A percentile compares a stretch with the other conserved stretches of the same genome.
Evolutionary conservation across 2,329 filamentous ascomycete genomes (phyloP).

Genomic region (Onygenales sp.): DNA sequence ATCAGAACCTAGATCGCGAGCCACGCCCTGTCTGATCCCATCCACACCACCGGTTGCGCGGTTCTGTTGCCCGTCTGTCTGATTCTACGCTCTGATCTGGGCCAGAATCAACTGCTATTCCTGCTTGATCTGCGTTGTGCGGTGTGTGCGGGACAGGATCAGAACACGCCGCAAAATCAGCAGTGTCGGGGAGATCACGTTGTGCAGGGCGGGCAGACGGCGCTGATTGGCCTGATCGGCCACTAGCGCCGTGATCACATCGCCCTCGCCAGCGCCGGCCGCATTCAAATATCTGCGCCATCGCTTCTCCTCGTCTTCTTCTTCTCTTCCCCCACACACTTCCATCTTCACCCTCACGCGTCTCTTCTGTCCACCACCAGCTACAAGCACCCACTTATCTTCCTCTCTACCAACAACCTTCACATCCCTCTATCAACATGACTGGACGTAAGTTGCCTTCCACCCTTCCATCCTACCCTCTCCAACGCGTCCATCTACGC

Average conservation of each 20-base stretch:
- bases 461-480: constrained; percentile 1
- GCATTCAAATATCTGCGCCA: constrained; percentile 33
- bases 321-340: constrained; percentile 14
- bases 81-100: not conserved
- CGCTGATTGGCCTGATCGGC: constrained; percentile 6
- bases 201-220: not conserved
- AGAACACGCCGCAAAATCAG: constrained; percentile 7
- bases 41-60: constrained; percentile 11
- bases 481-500: not conserved
- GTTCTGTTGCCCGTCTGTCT: not conserved
- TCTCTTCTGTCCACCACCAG: not conserved
- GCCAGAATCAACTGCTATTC: not conserved
- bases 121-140: not conserved
- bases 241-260: constrained; percentile 29
- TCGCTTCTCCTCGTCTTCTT: constrained; percentile 18
- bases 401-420: constrained; percentile 15
- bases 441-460: constrained; percentile 46
- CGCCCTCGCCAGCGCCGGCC: constrained; percentile 17
- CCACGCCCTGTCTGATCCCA: constrained; percentile 24
- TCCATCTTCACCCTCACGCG: constrained; percentile 1
- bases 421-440: constrained; percentile 39
- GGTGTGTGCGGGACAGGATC: constrained; percentile 12
- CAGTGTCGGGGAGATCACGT: not conserved
- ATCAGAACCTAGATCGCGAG: constrained; percentile 26
- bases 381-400: constrained; percentile 12